Conservation (phyloP, 2,329 filamentous ascomycete genomes). For the Alternaria viburni region DNA sequence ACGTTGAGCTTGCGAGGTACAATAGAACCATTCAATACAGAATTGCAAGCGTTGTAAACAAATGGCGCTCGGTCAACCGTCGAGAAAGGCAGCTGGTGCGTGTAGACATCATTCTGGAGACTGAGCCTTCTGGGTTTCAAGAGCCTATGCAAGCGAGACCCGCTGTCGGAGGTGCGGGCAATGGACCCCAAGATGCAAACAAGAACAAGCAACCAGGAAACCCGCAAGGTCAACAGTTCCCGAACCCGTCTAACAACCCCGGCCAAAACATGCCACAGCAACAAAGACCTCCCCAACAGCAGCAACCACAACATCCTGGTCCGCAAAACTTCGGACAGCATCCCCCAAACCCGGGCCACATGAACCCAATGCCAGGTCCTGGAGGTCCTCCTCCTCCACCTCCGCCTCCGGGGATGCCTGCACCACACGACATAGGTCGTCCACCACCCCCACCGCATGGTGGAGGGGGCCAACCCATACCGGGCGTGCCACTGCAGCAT, state of each 20-base stretch:
- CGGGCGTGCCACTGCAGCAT: constrained; percentile 14
- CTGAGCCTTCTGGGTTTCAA: constrained; percentile 26
- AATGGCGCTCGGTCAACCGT: constrained; percentile 25
- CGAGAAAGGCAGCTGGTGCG: constrained; percentile 22
- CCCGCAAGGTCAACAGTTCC: constrained; percentile 4
- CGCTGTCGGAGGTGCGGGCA: background rate
- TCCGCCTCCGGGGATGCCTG: constrained; percentile 6
- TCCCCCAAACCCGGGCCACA: constrained; percentile 1
- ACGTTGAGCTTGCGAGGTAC: constrained; percentile 22
- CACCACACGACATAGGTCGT: background rate
- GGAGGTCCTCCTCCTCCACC: constrained; percentile 9
- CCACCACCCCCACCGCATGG: background rate
- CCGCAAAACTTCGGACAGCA: background rate
- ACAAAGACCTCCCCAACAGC: constrained; percentile 5
- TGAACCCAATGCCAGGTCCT: constrained; percentile 1
- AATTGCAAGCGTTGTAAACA: constrained; percentile 36
- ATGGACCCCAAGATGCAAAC: constrained; percentile 7
- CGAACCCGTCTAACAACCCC: background rate
- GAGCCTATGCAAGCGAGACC: constrained; percentile 10
- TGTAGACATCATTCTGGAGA: constrained; percentile 40
- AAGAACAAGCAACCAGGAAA: constrained; percentile 9
- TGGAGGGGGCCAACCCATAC: background rate
- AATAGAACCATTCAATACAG: constrained; percentile 34
- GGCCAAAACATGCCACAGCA: constrained; percentile 13
- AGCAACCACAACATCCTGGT: background rate